These are phyloP conservation scores for Pleoardoris graminearum DNA, from an alignment of 2,329 filamentous ascomycete genomes.

Conservation along the genomic window DNA sequence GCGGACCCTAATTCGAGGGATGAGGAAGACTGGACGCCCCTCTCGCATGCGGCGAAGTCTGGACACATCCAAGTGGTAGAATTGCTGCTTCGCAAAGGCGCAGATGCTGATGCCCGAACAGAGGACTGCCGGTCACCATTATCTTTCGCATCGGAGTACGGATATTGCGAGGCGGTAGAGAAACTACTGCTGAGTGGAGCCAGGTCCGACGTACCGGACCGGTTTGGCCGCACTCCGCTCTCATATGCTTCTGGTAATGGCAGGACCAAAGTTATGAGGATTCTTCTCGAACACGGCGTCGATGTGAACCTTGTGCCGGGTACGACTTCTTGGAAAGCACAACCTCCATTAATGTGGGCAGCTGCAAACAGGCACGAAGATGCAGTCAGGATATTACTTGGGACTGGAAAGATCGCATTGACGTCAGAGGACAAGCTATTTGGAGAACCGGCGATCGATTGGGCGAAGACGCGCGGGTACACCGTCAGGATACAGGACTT, in stretches of 20 bases:
- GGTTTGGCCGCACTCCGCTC: neutral
- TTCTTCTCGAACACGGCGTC: neutral
- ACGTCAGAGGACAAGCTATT: neutral
- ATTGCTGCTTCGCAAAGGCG: constrained; percentile 1
- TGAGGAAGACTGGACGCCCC: neutral
- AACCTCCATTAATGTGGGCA: constrained; percentile 6
- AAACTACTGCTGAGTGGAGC: neutral
- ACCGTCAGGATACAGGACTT: neutral
- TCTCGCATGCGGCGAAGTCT: neutral
- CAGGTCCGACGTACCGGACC: neutral
- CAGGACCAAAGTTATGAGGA: neutral
- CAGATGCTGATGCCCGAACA: neutral
- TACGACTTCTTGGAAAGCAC: neutral
- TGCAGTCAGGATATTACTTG: neutral
- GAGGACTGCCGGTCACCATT: neutral
- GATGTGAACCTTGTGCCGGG: neutral
- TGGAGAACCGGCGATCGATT: neutral
- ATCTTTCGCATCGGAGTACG: constrained; percentile 1
- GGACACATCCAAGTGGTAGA: neutral
- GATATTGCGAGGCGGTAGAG: neutral
- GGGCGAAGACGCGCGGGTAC: neutral
- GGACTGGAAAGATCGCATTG: neutral
- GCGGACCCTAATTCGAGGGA: neutral
- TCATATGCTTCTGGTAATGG: constrained; percentile 3
- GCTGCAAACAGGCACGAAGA: constrained; percentile 3